Percentiles rank a stretch among this genome's conserved stretches.
phyloP scores from a whole-genome alignment of 441 rosid species.

The Pelargonium cotyledonis region DNA sequence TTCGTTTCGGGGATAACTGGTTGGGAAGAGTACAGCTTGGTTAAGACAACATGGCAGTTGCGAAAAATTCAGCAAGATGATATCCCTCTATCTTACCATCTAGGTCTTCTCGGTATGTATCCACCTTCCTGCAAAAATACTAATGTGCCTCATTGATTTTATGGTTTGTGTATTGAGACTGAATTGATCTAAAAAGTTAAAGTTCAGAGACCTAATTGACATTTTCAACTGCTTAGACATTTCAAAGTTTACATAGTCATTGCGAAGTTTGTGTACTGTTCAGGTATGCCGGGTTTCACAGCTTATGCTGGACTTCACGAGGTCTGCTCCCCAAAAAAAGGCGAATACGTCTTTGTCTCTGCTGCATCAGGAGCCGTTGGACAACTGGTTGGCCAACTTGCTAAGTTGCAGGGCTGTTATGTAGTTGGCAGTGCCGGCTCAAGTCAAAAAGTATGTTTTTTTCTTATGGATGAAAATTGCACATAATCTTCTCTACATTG shows the following conservation, averaged over 20 bases:
- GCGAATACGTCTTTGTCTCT: conserved; percentile 61
- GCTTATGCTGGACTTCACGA: conserved; percentile 71
- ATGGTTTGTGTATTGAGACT: no score
- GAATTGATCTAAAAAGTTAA: no score
- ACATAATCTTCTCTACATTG: background rate
- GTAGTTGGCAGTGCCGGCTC: conserved; percentile 86
- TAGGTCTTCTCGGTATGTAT: conserved; percentile 67
- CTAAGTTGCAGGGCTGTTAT: conserved; percentile 73
- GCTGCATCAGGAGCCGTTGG: conserved; percentile 87
- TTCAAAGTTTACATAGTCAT: no score
- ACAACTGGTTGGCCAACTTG: conserved; percentile 83
- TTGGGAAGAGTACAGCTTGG: conserved; percentile 84
- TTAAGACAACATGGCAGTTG: conserved; percentile 33
- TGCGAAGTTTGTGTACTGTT: no score
- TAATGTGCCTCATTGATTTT: no score
- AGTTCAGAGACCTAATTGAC: no score
- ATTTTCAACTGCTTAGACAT: no score
- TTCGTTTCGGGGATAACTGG: conserved; percentile 46
- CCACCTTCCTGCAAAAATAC: background rate
- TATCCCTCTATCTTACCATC: conserved; percentile 69
- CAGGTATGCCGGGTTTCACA: conserved; percentile 84
- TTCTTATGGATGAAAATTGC: background rate
- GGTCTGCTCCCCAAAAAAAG: conserved; percentile 59
- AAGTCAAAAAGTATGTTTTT: conserved; percentile 41
- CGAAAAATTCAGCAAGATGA: conserved; percentile 45